A percentile compares a stretch with the other conserved stretches of the same genome.
Conservation (phyloP, 495 filamentous ascomycete genomes). For the Penicillium egyptiacum region DNA sequence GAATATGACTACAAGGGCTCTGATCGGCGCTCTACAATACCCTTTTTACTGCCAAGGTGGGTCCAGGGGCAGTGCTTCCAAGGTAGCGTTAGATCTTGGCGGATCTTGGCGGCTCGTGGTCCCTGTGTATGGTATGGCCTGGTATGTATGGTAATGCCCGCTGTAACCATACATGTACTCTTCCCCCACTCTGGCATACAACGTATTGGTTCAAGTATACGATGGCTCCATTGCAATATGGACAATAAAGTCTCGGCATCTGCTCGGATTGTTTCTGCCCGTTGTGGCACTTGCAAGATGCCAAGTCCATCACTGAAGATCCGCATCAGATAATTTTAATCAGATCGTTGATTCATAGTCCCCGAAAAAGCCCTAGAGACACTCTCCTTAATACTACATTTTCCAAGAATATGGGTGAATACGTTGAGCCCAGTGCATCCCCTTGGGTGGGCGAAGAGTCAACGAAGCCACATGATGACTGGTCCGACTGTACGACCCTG, state of each 20-base stretch:
- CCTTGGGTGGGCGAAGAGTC: neutral
- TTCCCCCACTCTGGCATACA: too few relatives aligned
- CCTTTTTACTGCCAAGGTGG: neutral
- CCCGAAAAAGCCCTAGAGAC: neutral
- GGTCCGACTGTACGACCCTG: neutral
- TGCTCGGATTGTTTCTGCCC: neutral
- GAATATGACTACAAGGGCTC: neutral
- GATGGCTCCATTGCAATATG: neutral
- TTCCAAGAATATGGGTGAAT: neutral
- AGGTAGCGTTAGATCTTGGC: neutral
- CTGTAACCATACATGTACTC: neutral
- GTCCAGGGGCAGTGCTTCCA: slow-evolving; percentile 2
- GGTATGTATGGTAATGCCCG: neutral
- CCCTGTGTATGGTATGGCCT: neutral
- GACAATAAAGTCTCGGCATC: neutral
- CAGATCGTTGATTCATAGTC: neutral
- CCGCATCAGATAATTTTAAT: slow-evolving; percentile 2
- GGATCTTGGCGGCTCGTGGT: neutral
- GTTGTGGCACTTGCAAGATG: neutral
- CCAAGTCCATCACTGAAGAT: neutral
- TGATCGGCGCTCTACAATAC: neutral
- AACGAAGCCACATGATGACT: neutral
- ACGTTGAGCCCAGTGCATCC: neutral
- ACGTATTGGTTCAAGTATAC: neutral
- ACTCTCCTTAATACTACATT: neutral